Base-by-base conservation (phyloP, 352 stramenopile species). In the Phytopythium helicoides region DNA sequence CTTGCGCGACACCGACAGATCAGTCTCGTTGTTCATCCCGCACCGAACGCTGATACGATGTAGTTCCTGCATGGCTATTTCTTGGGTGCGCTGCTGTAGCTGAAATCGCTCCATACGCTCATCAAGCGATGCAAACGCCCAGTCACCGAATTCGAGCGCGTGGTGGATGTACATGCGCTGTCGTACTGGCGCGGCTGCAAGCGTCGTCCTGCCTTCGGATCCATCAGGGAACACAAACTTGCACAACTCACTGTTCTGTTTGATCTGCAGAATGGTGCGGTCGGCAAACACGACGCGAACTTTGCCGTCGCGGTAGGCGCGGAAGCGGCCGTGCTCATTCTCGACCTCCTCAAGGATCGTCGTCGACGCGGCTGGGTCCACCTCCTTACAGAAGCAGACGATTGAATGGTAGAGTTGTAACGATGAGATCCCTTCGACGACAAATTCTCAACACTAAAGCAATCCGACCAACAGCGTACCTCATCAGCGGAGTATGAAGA, bases 241-340 rank as follows among this genome's bases (percentile, higher is more conserved):
- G 47, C 77, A 90, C 18, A 52, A 58, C 6, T 72, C 65, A 15
- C 44, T 52, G 22, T 60, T 49, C 15, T 39, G 44, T n/a, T 79
- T 59, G 21, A 89, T 58, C 41, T 83, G 66, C 21, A 91, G 57
- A 25, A 94, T 91, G 16, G 84, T 91, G 34, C 84, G 79, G 36
- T 94, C 81, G 11, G 62, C 42, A 38, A 92, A 94, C 18, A 69
- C 67, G 38, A 83, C 77, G 26, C 81, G n/a, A n/a, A n/a, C n/a
- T n/a, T n/a, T n/a, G n/a, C n/a, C n/a, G n/a, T n/a, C n/a, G n/a
- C n/a, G 60, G 37, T 86, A 92, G 10, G 76, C 75, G 19, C 84
- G 81, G 42, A 92, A 92, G 14, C 73, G 68, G 0, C 84, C 81
- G 26, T 56, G 19, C 21, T 73, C 58, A n/a, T 71, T 94, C 48